These are phyloP conservation scores for Setomelanomma holmii DNA, from an alignment of 2,329 filamentous ascomycete genomes.

Conservation along the genomic window DNA sequence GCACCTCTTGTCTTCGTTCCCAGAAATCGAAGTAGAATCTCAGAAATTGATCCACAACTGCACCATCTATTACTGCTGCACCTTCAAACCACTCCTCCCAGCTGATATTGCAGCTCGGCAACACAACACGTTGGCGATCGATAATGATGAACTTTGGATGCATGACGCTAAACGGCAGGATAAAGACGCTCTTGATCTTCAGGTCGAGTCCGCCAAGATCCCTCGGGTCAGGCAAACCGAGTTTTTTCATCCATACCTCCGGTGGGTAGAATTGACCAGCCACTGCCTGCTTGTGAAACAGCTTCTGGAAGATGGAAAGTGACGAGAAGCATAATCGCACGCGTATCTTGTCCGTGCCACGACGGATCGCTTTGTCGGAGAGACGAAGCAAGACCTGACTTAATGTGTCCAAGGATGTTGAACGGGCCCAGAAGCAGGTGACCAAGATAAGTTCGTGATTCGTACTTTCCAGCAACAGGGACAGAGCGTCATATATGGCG, in stretches of 20 bases:
- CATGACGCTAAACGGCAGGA: conserved; percentile 83
- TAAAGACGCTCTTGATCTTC: conserved; percentile 77
- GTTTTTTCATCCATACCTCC: conserved; percentile 63
- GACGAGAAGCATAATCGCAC: conserved; percentile 81
- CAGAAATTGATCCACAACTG: conserved; percentile 67
- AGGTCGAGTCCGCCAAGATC: conserved; percentile 69
- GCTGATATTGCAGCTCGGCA: conserved; percentile 84
- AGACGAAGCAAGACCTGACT: conserved; percentile 65
- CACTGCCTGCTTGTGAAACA: conserved; percentile 72
- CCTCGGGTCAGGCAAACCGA: conserved; percentile 68
- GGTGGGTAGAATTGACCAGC: conserved; percentile 68
- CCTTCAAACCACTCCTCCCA: conserved; percentile 91
- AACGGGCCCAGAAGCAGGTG: conserved; percentile 82
- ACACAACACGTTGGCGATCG: conserved; percentile 69
- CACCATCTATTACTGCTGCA: conserved; percentile 70
- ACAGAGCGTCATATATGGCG: conserved; percentile 55
- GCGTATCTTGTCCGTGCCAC: conserved; percentile 55
- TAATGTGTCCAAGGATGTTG: conserved; percentile 66
- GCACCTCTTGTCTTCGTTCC: conserved; percentile 51
- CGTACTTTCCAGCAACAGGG: conserved; percentile 68
- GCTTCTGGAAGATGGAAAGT: conserved; percentile 73
- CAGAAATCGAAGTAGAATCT: conserved; percentile 75
- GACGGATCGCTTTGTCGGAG: conserved; percentile 55
- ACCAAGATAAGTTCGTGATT: conserved; percentile 74
- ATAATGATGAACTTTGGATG: conserved; percentile 83